Percentiles rank a stretch among this genome's conserved stretches.
These are phyloP conservation scores for Luffa aegyptiaca DNA, from an alignment of 306 rosid genomes.

Conservation along the genomic window DNA sequence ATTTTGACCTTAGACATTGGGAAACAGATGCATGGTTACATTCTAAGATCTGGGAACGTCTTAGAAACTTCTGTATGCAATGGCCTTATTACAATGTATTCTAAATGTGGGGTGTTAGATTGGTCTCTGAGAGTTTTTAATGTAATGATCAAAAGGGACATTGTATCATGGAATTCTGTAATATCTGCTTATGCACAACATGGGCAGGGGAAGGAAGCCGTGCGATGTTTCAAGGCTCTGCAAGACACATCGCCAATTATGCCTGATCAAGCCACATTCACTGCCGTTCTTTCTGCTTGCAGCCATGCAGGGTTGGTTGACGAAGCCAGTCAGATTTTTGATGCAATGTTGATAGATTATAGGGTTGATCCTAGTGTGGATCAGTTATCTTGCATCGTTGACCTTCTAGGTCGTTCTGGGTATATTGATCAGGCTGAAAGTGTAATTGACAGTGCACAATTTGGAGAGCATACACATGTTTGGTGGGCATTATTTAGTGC, in stretches of 20 bases:
- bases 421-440: constrained; percentile 66
- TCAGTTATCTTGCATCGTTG: constrained; percentile 73
- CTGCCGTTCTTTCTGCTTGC: constrained; percentile 69
- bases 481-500: constrained; percentile 84
- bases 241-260: constrained; percentile 25
- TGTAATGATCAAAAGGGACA: constrained; percentile 52
- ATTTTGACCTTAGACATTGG: constrained; percentile 51
- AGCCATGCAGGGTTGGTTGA: constrained; percentile 67
- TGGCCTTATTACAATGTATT: constrained; percentile 56
- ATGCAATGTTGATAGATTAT: constrained; percentile 41
- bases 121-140: constrained; percentile 45
- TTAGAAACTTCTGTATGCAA: constrained; percentile 42
- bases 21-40: constrained; percentile 59
- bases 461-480: constrained; percentile 45
- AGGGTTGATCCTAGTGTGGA: constrained; percentile 40
- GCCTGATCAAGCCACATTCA: constrained; percentile 70
- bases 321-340: constrained; percentile 44
- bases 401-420: constrained; percentile 63
- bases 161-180: constrained; percentile 66
- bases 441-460: constrained; percentile 31
- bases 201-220: constrained; percentile 63
- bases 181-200: constrained; percentile 71
- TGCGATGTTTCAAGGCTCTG: constrained; percentile 50
- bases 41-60: constrained; percentile 29
- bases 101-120: constrained; percentile 60